Evolutionary conservation across 768 basidiomycete species (phyloP), one percentile per base, ranked within the genome.

Genomic region (Podaxis carcinomalis): DNA sequence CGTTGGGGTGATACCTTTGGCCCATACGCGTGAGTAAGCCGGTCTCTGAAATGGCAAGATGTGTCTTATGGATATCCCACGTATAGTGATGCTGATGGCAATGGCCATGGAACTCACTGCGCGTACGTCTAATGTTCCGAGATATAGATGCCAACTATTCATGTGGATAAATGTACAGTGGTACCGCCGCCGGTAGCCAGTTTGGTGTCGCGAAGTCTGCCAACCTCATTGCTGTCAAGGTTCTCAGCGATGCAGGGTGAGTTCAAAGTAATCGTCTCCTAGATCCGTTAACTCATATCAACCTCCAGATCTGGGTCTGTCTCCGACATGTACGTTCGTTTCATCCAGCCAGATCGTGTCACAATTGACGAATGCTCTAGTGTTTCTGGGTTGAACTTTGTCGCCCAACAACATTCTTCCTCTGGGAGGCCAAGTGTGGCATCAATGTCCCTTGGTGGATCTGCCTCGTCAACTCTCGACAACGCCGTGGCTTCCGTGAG

Each of bases 41-140:
- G 19, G 5, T 23, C 35, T 14, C 25, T 27, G 11, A 25, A 49
- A 35, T 10, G 14, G 2, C 32, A 32, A 13, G 13, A 28, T 27
- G 13, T 35, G 10, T 25, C 36, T 56, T 10, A 40, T 16, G 16
- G 51, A 42, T 13, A 37, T 4, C 14, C 16, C 21, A 42, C 7
- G 4, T 4, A 16, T 39, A 62, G 54, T 21, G 62, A 68, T 36
- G 65, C 65, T 46, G 77, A 78, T 61, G 76, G 72, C 14, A 68
- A 75, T 59, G 77, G 77, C n/a, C 77, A 77, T 56, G 76, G 76
- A n/a, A 74, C 76, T 13, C 74, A 75, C 60, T 62, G 40, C 59
- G 68, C 73, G 68, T 70, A 59, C 36, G 66, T 58, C 16, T 28
- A 21, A 19, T 2, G 23, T 14, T 53, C 2, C 21, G 25, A 16